Conservation (phyloP, 345 rosid species). For the Linum usitatissimum region DNA sequence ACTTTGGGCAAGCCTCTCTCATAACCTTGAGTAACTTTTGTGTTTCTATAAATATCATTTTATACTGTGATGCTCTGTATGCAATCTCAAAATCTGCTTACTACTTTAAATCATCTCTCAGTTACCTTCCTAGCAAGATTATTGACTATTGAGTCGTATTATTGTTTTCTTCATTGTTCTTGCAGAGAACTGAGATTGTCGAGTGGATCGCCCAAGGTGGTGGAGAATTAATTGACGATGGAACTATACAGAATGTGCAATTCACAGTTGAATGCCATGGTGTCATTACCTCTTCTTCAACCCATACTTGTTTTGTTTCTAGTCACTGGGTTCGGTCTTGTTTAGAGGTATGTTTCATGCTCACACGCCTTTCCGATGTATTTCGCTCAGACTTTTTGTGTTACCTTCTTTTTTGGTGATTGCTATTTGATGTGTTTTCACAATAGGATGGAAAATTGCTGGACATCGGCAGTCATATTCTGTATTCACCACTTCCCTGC, state of each 20-base stretch:
- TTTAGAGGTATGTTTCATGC: constrained; percentile 52
- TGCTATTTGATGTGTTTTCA: constrained; percentile 22
- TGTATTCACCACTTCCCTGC: constrained; percentile 89
- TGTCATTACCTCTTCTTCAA: constrained; percentile 20
- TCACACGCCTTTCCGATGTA: not conserved
- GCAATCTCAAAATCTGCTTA: not conserved
- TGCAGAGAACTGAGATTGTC: constrained; percentile 69
- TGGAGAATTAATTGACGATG: constrained; percentile 52
- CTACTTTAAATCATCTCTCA: not conserved
- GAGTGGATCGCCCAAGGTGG: constrained; percentile 88
- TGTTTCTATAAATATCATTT: not conserved
- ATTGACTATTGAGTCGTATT: too few species aligned
- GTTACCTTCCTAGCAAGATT: not conserved
- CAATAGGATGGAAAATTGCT: constrained; percentile 71
- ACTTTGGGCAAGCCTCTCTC: not conserved
- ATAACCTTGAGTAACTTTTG: not conserved
- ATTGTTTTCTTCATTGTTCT: constrained; percentile 10
- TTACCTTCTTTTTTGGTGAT: constrained; percentile 1
- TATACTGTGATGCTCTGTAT: not conserved
- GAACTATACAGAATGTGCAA: constrained; percentile 26
- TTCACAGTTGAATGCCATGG: constrained; percentile 82
- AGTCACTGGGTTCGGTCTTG: constrained; percentile 93
- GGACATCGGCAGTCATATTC: constrained; percentile 66
- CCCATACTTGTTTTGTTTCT: constrained; percentile 47
- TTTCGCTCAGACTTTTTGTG: not conserved